Evolutionary conservation across 1,284 basidiomycete genomes (phyloP).

Genomic region (Hemileia vastatrix): DNA sequence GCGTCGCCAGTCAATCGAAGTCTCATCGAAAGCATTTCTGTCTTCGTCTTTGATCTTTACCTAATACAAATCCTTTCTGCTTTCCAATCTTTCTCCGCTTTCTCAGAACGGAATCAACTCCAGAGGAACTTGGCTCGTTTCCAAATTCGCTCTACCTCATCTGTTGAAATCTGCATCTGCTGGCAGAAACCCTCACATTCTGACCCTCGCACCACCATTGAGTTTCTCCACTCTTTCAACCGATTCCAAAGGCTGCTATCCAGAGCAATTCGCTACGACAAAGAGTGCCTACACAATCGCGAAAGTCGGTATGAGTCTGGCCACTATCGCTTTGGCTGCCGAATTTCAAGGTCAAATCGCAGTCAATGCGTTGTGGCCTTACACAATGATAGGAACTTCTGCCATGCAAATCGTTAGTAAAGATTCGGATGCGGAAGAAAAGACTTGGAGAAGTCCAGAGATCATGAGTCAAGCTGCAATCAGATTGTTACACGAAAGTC

Average conservation of each 20-base stretch:
- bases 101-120: too few relatives aligned
- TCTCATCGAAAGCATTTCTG: too few relatives aligned
- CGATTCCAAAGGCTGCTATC: constrained; percentile 23
- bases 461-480: constrained; percentile 35
- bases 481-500: constrained; percentile 30
- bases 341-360: constrained; percentile 30
- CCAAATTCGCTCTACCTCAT: too few relatives aligned
- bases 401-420: constrained; percentile 39
- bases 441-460: constrained; percentile 29
- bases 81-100: too few relatives aligned
- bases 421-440: constrained; percentile 29
- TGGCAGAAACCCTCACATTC: too few relatives aligned
- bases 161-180: too few relatives aligned
- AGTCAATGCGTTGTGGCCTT: constrained; percentile 39
- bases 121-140: too few relatives aligned
- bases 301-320: constrained; percentile 37
- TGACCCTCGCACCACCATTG: constrained; percentile 36
- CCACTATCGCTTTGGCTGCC: constrained; percentile 32
- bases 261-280: constrained; percentile 28
- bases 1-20: too few relatives aligned
- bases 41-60: too few relatives aligned
- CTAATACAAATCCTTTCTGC: too few relatives aligned
- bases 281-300: constrained; percentile 34
- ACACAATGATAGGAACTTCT: constrained; percentile 37
- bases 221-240: constrained; percentile 27